A percentile compares a stretch with the other conserved stretches of the same genome.
These are phyloP conservation scores for Schwanniomyces occidentalis DNA, from an alignment of 805 yeast species.

Conservation along the genomic window DNA sequence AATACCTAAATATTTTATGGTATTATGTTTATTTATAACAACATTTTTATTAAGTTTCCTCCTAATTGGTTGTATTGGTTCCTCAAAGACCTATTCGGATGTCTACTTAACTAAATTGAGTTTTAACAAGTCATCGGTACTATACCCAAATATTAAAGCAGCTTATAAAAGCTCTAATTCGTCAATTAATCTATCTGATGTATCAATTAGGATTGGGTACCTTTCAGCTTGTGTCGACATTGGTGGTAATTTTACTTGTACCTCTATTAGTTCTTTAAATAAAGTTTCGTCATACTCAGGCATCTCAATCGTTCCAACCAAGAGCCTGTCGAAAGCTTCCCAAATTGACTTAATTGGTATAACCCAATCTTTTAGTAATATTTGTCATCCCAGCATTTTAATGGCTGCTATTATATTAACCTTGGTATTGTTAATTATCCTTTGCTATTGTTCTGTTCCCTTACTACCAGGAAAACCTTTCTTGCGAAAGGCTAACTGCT, in stretches of 20 bases:
- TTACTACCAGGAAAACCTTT: conserved; percentile 44
- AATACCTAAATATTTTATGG: conserved; percentile 42
- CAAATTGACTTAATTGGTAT: conserved; percentile 47
- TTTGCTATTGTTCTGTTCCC: conserved; percentile 50
- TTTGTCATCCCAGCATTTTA: conserved; percentile 56
- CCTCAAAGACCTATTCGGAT: conserved; percentile 43
- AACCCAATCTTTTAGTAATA: conserved; percentile 44
- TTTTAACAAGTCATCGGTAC: conserved; percentile 48
- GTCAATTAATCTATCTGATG: conserved; percentile 31
- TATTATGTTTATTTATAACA: conserved; percentile 46
- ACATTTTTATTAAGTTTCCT: conserved; percentile 55
- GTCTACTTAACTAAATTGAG: conserved; percentile 50
- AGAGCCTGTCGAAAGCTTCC: conserved; percentile 16
- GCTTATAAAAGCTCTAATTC: conserved; percentile 33
- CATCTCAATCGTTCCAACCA: conserved; percentile 31
- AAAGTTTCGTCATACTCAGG: conserved; percentile 25
- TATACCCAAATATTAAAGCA: conserved; percentile 39
- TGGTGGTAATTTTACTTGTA: conserved; percentile 34
- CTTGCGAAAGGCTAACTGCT: conserved; percentile 22
- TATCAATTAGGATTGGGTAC: conserved; percentile 55
- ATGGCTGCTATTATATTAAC: conserved; percentile 49
- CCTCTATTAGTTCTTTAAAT: conserved; percentile 27
- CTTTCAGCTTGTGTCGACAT: conserved; percentile 54
- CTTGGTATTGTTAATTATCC: conserved; percentile 38
- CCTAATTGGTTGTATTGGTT: conserved; percentile 53